phyloP scores from a whole-genome alignment of 208 protist species.

The Crithidia sp. region DNA sequence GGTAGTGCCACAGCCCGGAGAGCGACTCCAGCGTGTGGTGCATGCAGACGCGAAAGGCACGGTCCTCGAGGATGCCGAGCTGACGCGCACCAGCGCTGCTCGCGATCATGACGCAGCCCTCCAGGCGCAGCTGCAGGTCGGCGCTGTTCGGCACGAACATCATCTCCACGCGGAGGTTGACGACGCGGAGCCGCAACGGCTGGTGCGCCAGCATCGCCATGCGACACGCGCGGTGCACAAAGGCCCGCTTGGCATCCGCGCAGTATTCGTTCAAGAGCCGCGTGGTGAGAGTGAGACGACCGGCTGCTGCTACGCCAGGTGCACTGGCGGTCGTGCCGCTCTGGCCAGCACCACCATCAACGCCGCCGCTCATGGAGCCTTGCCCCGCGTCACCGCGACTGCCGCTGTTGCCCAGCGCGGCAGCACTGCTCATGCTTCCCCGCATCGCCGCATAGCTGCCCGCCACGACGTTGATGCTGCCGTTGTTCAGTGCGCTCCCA shows the following conservation, averaged over 20 bases:
- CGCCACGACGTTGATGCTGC: background rate
- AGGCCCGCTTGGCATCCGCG: slow-evolving; percentile 80
- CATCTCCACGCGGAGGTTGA: slow-evolving; percentile 61
- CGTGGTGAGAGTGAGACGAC: slow-evolving; percentile 43
- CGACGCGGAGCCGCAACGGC: slow-evolving; percentile 55
- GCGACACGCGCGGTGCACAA: slow-evolving; percentile 70
- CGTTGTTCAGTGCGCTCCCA: background rate
- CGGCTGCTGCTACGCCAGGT: slow-evolving; percentile 11
- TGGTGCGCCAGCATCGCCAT: slow-evolving; percentile 55
- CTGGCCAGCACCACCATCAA: slow-evolving; percentile 2
- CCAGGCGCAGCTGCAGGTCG: slow-evolving; percentile 78
- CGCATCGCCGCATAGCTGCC: background rate
- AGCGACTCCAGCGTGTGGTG: slow-evolving; percentile 42
- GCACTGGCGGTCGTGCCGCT: background rate
- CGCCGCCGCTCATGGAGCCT: background rate
- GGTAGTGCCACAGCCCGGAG: slow-evolving; percentile 21
- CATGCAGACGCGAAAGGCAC: slow-evolving; percentile 75
- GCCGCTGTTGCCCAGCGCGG: background rate
- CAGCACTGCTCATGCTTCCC: background rate
- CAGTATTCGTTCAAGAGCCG: slow-evolving; percentile 77
- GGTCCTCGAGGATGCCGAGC: slow-evolving; percentile 55
- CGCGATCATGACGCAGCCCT: slow-evolving; percentile 77
- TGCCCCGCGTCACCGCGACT: background rate
- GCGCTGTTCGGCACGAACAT: slow-evolving; percentile 82
- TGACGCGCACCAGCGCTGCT: slow-evolving; percentile 35